Base-by-base conservation (phyloP, 2,329 filamentous ascomycete species). In the Sporothrix schenckii region DNA sequence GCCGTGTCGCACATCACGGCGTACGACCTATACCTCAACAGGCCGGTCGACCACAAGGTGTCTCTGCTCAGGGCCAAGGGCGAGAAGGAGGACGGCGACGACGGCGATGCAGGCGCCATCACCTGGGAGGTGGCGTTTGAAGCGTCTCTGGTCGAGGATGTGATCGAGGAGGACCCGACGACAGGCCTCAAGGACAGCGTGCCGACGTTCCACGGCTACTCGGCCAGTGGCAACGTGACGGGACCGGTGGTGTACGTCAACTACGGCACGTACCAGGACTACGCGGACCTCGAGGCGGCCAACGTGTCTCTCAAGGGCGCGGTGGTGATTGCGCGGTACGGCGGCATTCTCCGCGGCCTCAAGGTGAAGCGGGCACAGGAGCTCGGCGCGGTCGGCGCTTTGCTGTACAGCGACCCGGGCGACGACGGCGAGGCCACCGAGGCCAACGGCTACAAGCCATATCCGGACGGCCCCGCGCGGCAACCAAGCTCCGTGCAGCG, bases 171-270 rank as follows among this genome's bases (percentile, higher is more conserved):
- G 68, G 95, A 99, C 78, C 86, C 89, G 3, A 96, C 93, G 0
- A 93, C 89, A 21, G 86, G 88, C 27, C 82, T 93, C 60, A 80
- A 86, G 11, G 86, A 93, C 76, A 85, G 92, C 41, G 86, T 98
- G 30, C 93, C 94, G 0, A 94, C 91, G 0, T 98, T 98, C 82
- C 94, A 98, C 77, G 95, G 94, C 68, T 98, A 97, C 80, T 97
- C 93, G 4, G 93, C 93, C 4, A 94, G 85, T 72, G 94, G 94
- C 39, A 97, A 98, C 78, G 94, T 96, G 63, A 97, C 94, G 0
- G 93, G 88, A 2, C 87, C 88, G 16, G 95, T 92, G 74, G 92
- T 97, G 44, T 98, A 91, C 77, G 93, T 92, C 78, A 97, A 97
- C 80, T 97, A 95, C 76, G 94, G 94, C 68, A 95, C 92, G 0